Evolutionary conservation across 2,329 filamentous ascomycete genomes (phyloP), one percentile per base, ranked within the genome.

Genomic region (Cladosporium phlei): DNA sequence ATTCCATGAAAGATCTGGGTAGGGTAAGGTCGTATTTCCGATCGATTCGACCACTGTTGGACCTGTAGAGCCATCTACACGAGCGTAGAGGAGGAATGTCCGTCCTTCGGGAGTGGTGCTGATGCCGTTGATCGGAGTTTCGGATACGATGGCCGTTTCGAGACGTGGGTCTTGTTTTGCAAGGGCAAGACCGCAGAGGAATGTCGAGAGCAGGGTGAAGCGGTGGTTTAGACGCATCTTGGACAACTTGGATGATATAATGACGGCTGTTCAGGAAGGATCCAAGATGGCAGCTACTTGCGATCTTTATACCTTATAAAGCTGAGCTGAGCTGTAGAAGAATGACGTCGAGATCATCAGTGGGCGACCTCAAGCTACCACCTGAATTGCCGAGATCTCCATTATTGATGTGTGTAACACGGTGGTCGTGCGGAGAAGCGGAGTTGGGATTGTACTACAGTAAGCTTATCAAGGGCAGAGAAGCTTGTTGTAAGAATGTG

Each of bases 1-100:
- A 48, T 64, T 64, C 60, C 60, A 64, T 52, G 55, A 54, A 7
- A 49, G 56, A 32, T 59, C 57, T 5, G 62, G 61, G 35, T 61
- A 65, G 2, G 58, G 48, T 2, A 45, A 40, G 11, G 54, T 48
- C 17, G 51, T 51, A 35, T 61, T 59, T 46, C 46, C 60, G 11
- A 40, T 38, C 4, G 53, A 60, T 46, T 65, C 61, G 22, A 58
- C 62, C 14, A 64, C 51, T 25, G 58, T 52, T 8, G 60, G 56
- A 8, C 61, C 62, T n/a, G 49, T 56, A 2, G 58, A 61, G 9
- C 60, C 61, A 50, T 64, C 61, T 22, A 62, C 54, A 10, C 58
- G 58, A 14, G 58, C 52, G 17, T 56, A 56, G 12, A 63, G 44
- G 11, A 64, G 38, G 52, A 65, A 65, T 5, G 61, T 30, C 5